phyloP scores from a whole-genome alignment of 2,329 filamentous ascomycete species.

The Sphaerulina musiva region DNA sequence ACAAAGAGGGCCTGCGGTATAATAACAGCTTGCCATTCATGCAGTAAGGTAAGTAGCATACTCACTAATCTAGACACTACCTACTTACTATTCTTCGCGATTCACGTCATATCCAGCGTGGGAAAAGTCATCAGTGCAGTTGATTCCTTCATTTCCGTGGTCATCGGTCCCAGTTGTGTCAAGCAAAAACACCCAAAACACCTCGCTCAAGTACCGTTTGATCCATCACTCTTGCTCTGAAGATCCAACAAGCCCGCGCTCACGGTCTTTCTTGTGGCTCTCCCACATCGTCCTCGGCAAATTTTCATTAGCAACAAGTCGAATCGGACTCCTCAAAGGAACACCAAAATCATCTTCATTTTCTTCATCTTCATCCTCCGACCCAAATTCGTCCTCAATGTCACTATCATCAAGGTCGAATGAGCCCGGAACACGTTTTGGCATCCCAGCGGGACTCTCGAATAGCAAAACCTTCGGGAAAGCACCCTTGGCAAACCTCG shows the following conservation, averaged over 20 bases:
- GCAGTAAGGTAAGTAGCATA: no score
- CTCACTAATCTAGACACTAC: no score
- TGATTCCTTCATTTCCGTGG: not conserved
- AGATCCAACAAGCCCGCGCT: not conserved
- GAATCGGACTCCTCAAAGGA: constrained; percentile 34
- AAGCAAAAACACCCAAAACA: not conserved
- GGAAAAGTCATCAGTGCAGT: not conserved
- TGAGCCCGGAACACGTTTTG: constrained; percentile 57
- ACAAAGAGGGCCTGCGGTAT: no score
- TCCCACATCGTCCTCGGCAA: not conserved
- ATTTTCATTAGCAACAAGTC: constrained; percentile 2
- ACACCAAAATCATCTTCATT: constrained; percentile 53
- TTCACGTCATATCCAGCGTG: no score
- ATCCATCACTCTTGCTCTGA: not conserved
- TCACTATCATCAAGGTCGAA: constrained; percentile 49
- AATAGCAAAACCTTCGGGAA: constrained; percentile 26
- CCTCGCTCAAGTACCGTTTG: not conserved
- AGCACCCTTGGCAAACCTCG: constrained; percentile 56
- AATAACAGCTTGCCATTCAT: no score
- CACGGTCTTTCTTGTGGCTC: not conserved
- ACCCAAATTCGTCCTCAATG: constrained; percentile 38
- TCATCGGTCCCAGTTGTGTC: not conserved
- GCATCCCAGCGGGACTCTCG: constrained; percentile 26
- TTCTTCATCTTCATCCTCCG: constrained; percentile 32
- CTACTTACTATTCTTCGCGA: no score